Evolutionary conservation across 2,329 filamentous ascomycete species (phyloP), one percentile per base, ranked within the genome.

Genomic region (Xenosphaeropsis pyriputrescens): DNA sequence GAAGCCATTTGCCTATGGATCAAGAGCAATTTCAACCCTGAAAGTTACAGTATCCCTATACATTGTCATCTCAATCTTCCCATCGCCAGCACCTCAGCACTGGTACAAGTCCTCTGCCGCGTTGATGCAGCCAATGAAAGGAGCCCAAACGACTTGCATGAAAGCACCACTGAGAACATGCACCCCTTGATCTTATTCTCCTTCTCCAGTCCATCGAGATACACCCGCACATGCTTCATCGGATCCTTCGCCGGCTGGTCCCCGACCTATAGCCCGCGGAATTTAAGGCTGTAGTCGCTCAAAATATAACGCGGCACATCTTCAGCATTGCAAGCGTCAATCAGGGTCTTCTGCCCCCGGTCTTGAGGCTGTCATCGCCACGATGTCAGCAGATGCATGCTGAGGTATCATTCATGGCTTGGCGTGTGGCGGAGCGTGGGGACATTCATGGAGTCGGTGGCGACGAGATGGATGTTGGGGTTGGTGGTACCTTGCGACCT

Each of bases 131-230:
- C 18, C 50, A 32, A 54, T 54, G 11, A 50, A 50, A 0, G 46
- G 41, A 22, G 47, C 50, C 17, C 52, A 54, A 13, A 57, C 41
- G 2, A 49, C 42, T 8, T 62, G 58, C 45, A 56, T 57, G 38
- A 62, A 59, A 6, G 35, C 55, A 6, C 56, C 62, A 31, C 56
- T 53, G n/a, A 64, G 45, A 13, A 65, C 44, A 39, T 63, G 60
- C 0, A 63, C 59, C 54, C 61, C 34, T 54, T 49, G 8, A 61
- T 52, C 17, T 52, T 43, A 43, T 60, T 58, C 22, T 53, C 44
- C 45, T 60, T 61, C 2, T 40, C 18, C 18, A 19, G 8, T 8
- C 8, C 45, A 2, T 59, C 54, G 2, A 64, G 47, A 38, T 64
- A 61, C 2, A 45, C 52, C 39, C 58, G 54, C 19, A 64, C 47